Evolutionary conservation across 108 stramenopile species (phyloP).

Genomic region (Schizochytrium sp.): DNA sequence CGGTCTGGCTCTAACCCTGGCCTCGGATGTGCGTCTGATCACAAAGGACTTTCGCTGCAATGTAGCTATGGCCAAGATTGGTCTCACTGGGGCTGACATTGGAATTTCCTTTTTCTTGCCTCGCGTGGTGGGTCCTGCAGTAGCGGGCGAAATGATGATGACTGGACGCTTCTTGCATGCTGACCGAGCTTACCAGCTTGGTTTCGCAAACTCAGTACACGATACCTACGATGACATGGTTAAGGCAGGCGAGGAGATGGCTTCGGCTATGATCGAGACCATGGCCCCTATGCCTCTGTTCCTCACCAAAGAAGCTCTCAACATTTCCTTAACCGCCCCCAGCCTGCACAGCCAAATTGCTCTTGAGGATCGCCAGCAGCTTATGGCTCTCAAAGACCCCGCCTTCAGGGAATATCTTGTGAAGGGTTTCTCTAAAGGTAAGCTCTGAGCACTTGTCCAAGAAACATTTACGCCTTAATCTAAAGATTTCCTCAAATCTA

Average conservation of each 20-base stretch:
- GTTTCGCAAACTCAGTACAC: not conserved
- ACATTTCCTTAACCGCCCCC: not conserved
- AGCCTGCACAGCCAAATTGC: not conserved
- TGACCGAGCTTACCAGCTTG: not conserved
- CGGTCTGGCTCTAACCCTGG: constrained; percentile 9
- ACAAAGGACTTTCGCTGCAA: not conserved
- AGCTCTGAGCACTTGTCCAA: not conserved
- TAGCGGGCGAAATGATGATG: not conserved
- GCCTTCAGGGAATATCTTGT: not conserved
- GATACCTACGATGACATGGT: not conserved
- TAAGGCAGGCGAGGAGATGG: not conserved
- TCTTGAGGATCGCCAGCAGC: not conserved
- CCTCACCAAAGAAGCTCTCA: not conserved
- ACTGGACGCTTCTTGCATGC: not conserved
- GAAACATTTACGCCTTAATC: too few species aligned
- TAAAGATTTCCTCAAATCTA: too few species aligned
- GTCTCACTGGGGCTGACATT: not conserved
- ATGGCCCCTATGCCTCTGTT: not conserved
- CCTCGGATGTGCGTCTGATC: not conserved
- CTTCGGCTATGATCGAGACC: not conserved
- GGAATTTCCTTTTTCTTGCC: constrained; percentile 4
- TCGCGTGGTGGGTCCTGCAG: constrained; percentile 1
- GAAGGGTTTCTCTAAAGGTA: not conserved
- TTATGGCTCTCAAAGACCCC: not conserved
- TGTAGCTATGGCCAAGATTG: constrained; percentile 20